These are phyloP conservation scores for Eragrostis curvula DNA, from an alignment of 176 grass and related monocot species.

Conservation along the genomic window DNA sequence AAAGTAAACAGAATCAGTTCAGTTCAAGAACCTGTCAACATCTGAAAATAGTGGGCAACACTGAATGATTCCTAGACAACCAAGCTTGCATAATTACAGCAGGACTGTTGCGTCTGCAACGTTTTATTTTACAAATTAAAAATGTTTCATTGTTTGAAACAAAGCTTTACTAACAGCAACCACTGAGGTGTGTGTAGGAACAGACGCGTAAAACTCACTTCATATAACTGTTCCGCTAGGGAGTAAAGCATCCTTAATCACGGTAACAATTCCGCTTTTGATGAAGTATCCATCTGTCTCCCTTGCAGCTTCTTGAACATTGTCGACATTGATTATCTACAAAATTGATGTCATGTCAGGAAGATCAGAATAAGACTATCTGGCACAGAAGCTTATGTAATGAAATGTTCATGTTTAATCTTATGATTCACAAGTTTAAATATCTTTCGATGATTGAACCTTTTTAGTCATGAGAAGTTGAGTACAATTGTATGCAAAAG, in stretches of 20 bases:
- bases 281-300: constrained; percentile 98
- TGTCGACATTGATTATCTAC: constrained; percentile 84
- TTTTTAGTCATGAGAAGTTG: background rate
- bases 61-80: background rate
- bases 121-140: constrained; percentile 19
- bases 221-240: constrained; percentile 87
- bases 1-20: constrained; percentile 9
- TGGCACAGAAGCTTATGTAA: background rate
- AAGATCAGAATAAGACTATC: background rate
- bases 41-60: background rate
- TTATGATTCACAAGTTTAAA: background rate
- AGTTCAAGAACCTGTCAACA: background rate
- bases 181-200: background rate
- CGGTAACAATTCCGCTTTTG: constrained; percentile 91
- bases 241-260: constrained; percentile 92
- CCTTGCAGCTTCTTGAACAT: constrained; percentile 87
- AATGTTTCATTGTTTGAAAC: background rate
- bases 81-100: background rate
- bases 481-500: constrained; percentile 4
- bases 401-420: constrained; percentile 13
- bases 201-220: constrained; percentile 40
- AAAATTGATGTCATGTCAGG: constrained; percentile 24
- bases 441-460: background rate
- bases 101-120: constrained; percentile 17
- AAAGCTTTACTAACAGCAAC: constrained; percentile 8